Base-by-base conservation (phyloP, 2,329 filamentous ascomycete species). In the Colletotrichum euphorbiae region DNA sequence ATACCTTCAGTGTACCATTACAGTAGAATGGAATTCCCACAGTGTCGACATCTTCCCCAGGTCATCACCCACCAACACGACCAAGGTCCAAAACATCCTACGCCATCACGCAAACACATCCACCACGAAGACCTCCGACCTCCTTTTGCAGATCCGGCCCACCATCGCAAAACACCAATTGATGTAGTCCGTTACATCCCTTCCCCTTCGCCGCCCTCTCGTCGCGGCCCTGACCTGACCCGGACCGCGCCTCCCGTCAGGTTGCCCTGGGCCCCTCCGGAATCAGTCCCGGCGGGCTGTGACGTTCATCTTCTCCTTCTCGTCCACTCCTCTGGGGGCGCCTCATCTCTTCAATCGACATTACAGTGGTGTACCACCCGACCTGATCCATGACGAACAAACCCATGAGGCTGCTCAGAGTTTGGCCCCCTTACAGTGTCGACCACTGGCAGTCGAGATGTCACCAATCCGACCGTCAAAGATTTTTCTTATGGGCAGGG, bases 121-220 rank as follows among this genome's bases (percentile, higher is more conserved):
- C 59, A 63, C 40, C 28, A 45, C 51, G 33, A 57, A 59, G 33
- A 36, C 36, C 58, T 24, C 48, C 48, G 31, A n/a, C 24, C 11
- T 28, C 51, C 17, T 38, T 51, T 38, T 42, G 64, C 43, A 54
- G 64, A 67, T 62, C 58, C 15, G 63, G 50, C 58, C 58, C 63
- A 67, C 63, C 33, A 1, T 38, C 51, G 63, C 58, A 67, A 67
- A 63, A 40, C 64, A 63, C 42, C 43, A 45, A 57, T 33, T 63
- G 64, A 57, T 67, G 63, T 45, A 57, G 60, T 56, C 21, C 46
- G 21, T 31, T 8, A 8, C 24, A 21, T 46, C 38, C 57, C 19
- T 17, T 11, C 51, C 28, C 28, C 28, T 28, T 28, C 6, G 28
- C 28, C 28, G 2, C 7, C 28, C 28, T 8, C 28, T 28, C 24